Base-by-base conservation (phyloP, 140 eudicot species). In the Senecio squalidus region DNA sequence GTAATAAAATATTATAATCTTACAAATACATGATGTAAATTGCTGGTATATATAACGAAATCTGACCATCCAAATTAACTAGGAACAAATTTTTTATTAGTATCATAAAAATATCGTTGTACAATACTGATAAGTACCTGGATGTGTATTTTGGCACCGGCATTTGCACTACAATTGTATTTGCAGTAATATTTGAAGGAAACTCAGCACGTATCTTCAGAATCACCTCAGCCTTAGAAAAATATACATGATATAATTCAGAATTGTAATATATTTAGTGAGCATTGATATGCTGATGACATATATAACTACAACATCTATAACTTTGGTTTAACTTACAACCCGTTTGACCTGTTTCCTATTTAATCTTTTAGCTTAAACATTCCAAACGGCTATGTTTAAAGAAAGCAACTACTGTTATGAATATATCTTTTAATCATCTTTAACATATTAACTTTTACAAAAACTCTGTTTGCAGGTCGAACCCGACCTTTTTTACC, bases 121-220 rank as follows among this genome's bases (percentile, higher is more conserved):
- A 44, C 27, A 31, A 18, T 65, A 25, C 5, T 53, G 27, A 26
- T 18, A 60, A 47, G 23, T 73, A 86, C 98, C 98, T 86, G 62
- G 85, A 78, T 38, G 98, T 91, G 62, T 75, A 86, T 30, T 74
- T 43, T 49, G 98, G 96, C 59, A 91, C 64, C 7, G 96, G 98
- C 98, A 86, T 86, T 76, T 91, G 94, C 48, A 79, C 78, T 36
- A 61, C 76, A 67, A 91, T 78, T 40, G 98, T 87, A 56, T 91
- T 86, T 47, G 98, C 98, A 8, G 85, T 78, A 63, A 82, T 79
- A 76, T 67, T 91, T 50, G 85, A 77, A 55, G 91, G 80, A 60
- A 83, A 91, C 74, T 91, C 98, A 7, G 96, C 98, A 26, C 94
- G 91, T 69, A 91, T 60, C 60, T 91, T 91, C 76, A 91, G 67